phyloP scores from a whole-genome alignment of 2,329 filamentous ascomycete species.

The Chaetomium sp. region DNA sequence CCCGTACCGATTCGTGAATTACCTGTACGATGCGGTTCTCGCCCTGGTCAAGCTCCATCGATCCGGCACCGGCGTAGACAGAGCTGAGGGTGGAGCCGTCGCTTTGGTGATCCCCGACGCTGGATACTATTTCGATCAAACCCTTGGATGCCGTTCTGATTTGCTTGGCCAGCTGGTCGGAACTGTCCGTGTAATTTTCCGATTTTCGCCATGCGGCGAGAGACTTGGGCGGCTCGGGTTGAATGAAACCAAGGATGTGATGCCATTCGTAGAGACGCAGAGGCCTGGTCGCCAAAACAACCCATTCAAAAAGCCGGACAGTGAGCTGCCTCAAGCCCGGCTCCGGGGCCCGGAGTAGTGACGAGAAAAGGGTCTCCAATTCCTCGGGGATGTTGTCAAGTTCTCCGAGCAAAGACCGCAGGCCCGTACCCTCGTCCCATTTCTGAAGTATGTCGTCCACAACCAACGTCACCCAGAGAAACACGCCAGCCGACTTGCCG shows the following conservation, averaged over 20 bases:
- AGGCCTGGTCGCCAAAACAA: neutral
- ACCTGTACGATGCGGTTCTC: neutral
- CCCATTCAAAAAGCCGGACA: slow-evolving; percentile 1
- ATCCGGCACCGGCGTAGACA: neutral
- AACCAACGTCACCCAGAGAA: neutral
- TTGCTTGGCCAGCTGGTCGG: neutral
- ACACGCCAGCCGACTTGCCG: neutral
- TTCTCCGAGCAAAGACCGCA: neutral
- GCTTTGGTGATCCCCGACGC: neutral
- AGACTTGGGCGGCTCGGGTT: neutral
- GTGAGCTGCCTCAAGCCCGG: neutral
- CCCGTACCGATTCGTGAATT: neutral
- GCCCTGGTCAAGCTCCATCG: neutral
- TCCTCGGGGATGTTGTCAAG: neutral
- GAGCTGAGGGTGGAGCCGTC: neutral
- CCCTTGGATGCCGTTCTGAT: neutral
- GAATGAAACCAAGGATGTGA: slow-evolving; percentile 3
- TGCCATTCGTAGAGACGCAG: slow-evolving; percentile 4
- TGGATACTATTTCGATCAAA: neutral
- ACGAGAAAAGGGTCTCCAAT: neutral
- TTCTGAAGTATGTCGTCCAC: neutral
- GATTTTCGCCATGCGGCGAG: neutral
- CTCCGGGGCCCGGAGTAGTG: neutral
- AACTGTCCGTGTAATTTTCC: neutral
- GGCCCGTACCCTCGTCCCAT: neutral